These are phyloP conservation scores for Wickerhamomyces ciferrii DNA, from an alignment of 805 yeast species.

Conservation along the genomic window DNA sequence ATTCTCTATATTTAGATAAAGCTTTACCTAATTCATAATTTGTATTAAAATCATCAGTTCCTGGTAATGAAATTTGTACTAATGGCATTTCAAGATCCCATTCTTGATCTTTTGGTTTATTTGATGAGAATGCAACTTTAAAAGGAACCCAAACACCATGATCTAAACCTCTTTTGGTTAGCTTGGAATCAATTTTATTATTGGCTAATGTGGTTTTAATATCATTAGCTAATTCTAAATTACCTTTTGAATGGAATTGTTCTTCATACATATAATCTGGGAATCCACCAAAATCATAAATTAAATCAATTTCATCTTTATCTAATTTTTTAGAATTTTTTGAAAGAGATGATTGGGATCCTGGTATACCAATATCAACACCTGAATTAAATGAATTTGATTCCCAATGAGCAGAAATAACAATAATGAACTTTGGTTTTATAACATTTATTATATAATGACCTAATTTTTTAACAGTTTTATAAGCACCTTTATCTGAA, in stretches of 20 bases:
- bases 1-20: conserved; percentile 43
- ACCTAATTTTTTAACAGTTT: conserved; percentile 45
- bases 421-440: conserved; percentile 62
- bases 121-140: conserved; percentile 57
- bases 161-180: conserved; percentile 63
- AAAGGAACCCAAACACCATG: conserved; percentile 85
- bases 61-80: conserved; percentile 34
- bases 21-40: conserved; percentile 52
- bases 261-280: conserved; percentile 61
- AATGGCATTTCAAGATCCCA: conserved; percentile 31
- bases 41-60: conserved; percentile 33
- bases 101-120: conserved; percentile 16
- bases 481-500: conserved; percentile 57
- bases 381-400: conserved; percentile 30
- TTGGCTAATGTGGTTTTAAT: conserved; percentile 35
- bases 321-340: neutral
- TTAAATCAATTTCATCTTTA: conserved; percentile 43
- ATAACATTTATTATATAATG: conserved; percentile 36
- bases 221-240: conserved; percentile 35
- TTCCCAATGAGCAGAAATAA: conserved; percentile 81
- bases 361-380: conserved; percentile 47
- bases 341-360: neutral
- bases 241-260: conserved; percentile 49
- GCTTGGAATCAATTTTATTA: conserved; percentile 37
- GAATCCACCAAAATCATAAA: conserved; percentile 75